These are phyloP conservation scores for Paraphaeosphaeria sporulosa DNA, from an alignment of 2,329 filamentous ascomycete genomes.

Conservation along the genomic window DNA sequence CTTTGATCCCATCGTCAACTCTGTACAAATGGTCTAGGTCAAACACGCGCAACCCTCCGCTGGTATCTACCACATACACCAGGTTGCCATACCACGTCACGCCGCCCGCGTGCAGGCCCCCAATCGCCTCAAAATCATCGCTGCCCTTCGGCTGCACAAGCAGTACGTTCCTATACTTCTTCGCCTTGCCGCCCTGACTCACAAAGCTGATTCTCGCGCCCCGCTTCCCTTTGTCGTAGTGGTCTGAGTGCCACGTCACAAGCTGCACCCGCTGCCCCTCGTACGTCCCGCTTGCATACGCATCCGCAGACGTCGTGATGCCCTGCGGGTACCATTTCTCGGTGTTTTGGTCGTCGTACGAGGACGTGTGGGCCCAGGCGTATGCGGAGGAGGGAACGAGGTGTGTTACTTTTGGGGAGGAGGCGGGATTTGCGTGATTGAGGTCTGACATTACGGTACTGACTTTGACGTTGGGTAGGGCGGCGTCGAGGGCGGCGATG, in stretches of 20 bases:
- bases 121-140: constrained; percentile 20
- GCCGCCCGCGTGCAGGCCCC: constrained; percentile 20
- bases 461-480: constrained; percentile 20
- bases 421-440: constrained; percentile 21
- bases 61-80: constrained; percentile 23
- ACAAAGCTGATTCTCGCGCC: constrained; percentile 23
- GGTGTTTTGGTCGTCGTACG: constrained; percentile 21
- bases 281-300: constrained; percentile 18
- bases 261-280: constrained; percentile 20
- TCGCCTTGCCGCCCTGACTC: constrained; percentile 14
- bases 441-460: constrained; percentile 18
- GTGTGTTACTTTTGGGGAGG: no score
- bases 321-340: constrained; percentile 25
- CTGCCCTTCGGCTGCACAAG: constrained; percentile 20
- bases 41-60: background rate
- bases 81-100: constrained; percentile 23
- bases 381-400: constrained; percentile 19
- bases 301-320: constrained; percentile 23
- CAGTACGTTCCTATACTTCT: constrained; percentile 23
- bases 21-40: background rate
- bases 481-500: constrained; percentile 19
- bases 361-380: constrained; percentile 15
- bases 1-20: background rate
- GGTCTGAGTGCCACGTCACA: constrained; percentile 23
- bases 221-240: constrained; percentile 22